A percentile compares a stretch with the other conserved stretches of the same genome.
Conservation (phyloP, 495 filamentous ascomycete species). For the Podospora pseudocomata region DNA sequence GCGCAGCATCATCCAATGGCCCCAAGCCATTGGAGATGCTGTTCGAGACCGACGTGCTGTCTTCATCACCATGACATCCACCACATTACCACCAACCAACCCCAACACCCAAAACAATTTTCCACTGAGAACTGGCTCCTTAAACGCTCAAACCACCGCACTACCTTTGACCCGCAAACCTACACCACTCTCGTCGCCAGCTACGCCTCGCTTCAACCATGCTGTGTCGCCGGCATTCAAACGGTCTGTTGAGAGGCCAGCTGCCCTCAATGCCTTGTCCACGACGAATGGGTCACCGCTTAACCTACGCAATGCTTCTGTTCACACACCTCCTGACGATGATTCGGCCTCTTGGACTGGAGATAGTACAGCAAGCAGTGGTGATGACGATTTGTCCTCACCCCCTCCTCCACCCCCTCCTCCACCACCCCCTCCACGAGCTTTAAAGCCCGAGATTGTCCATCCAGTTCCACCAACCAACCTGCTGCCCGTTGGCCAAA, state of each 20-base stretch:
- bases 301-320: background rate
- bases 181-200: background rate
- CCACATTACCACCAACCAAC: background rate
- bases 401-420: background rate
- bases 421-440: background rate
- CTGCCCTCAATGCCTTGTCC: background rate
- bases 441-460: background rate
- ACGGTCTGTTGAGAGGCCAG: background rate
- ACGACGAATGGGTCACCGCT: background rate
- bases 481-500: background rate
- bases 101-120: background rate
- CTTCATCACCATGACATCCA: background rate
- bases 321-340: background rate
- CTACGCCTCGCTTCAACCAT: background rate
- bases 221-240: background rate
- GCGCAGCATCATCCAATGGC: background rate
- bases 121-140: background rate
- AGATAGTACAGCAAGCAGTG: background rate
- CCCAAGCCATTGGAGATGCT: conserved; percentile 1
- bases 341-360: background rate
- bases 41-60: conserved; percentile 1
- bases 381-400: background rate
- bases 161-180: background rate
- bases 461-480: conserved; percentile 1
- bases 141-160: background rate